Evolutionary conservation across 768 basidiomycete genomes (phyloP).

Genomic region (Auricularia cornea): DNA sequence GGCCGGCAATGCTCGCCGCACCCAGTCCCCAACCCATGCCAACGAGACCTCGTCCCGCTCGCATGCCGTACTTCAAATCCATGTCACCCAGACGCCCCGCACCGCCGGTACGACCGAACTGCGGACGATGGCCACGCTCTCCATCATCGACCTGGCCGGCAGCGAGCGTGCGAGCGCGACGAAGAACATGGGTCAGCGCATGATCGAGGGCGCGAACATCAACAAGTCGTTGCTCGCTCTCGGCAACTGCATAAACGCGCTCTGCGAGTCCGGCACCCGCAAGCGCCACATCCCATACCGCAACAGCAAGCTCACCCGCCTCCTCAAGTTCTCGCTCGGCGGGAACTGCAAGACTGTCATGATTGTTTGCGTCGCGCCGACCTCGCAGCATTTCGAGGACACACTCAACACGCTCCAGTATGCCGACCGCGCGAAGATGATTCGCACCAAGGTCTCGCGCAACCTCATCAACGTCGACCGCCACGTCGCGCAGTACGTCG

Average conservation of each 20-base stretch:
- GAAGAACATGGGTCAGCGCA: slow-evolving; percentile 93
- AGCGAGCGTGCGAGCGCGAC: slow-evolving; percentile 96
- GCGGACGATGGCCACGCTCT: slow-evolving; percentile 80
- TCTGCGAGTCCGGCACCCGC: slow-evolving; percentile 88
- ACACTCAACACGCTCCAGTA: slow-evolving; percentile 97
- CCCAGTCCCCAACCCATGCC: slow-evolving; percentile 90
- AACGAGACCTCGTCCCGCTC: slow-evolving; percentile 96
- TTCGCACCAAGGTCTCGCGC: slow-evolving; percentile 93
- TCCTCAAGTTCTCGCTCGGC: slow-evolving; percentile 95
- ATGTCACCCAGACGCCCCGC: slow-evolving; percentile 78
- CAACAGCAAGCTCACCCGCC: slow-evolving; percentile 94
- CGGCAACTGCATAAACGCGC: slow-evolving; percentile 96
- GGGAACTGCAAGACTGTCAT: slow-evolving; percentile 99
- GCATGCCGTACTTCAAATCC: slow-evolving; percentile 95
- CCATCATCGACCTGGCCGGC: slow-evolving; percentile 96
- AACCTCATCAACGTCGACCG: slow-evolving; percentile 94
- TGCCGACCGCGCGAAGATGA: slow-evolving; percentile 95
- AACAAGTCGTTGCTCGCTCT: slow-evolving; percentile 97
- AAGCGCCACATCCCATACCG: slow-evolving; percentile 91
- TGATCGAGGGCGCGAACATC: slow-evolving; percentile 98
- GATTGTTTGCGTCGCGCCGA: slow-evolving; percentile 96
- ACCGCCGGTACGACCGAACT: slow-evolving; percentile 79
- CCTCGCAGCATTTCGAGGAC: slow-evolving; percentile 93
- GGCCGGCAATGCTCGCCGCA: slow-evolving; percentile 78
- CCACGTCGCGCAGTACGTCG: slow-evolving; percentile 91